Conservation (phyloP, 2,329 filamentous ascomycete genomes). For the Fusarium oxysporum region DNA sequence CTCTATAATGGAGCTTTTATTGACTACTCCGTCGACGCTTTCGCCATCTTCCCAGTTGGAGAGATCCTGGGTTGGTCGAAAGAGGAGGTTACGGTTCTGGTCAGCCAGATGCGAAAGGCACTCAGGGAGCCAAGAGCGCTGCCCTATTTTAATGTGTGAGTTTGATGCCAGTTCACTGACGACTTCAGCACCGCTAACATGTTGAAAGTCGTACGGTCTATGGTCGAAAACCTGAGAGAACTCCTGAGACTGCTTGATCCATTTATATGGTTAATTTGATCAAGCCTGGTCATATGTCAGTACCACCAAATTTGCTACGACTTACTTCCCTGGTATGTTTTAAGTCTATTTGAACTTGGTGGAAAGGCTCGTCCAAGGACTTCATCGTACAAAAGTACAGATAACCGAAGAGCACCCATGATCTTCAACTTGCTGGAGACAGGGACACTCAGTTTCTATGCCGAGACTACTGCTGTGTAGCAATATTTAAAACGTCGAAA, state of each 20-base stretch:
- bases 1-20: slow-evolving; percentile 27
- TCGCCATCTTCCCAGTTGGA: slow-evolving; percentile 25
- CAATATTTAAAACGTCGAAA: background rate
- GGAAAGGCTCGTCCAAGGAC: background rate
- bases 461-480: background rate
- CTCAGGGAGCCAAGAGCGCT: slow-evolving; percentile 9
- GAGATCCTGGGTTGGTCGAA: slow-evolving; percentile 33
- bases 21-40: slow-evolving; percentile 27
- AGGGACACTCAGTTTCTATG: background rate
- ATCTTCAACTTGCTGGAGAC: background rate
- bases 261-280: background rate
- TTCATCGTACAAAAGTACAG: background rate
- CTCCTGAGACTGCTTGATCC: background rate
- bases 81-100: slow-evolving; percentile 21
- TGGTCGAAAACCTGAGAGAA: slow-evolving; percentile 23
- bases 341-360: too few species aligned
- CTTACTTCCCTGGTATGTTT: background rate
- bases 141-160: slow-evolving; percentile 4
- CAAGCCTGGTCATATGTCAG: background rate
- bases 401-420: background rate
- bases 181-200: background rate
- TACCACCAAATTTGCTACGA: too few species aligned
- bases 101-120: slow-evolving; percentile 26
- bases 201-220: slow-evolving; percentile 17
- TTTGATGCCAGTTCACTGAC: background rate